Percentiles rank a stretch among this genome's conserved stretches.
phyloP scores from a whole-genome alignment of 1,284 basidiomycete species.

The Puccinia polysora region DNA sequence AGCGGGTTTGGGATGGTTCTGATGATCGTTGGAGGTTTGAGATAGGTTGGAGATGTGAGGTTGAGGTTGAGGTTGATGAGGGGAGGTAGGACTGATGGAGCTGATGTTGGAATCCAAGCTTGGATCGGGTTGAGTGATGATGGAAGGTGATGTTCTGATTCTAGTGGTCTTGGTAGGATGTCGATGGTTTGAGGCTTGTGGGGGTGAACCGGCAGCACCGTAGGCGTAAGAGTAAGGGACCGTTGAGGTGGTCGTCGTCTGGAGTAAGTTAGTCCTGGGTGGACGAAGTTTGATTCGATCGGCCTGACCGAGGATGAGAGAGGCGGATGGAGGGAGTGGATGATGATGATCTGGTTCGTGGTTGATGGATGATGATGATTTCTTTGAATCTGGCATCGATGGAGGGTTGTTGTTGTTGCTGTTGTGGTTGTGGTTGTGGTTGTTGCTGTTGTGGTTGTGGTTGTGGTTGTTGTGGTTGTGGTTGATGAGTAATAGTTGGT shows the following conservation, averaged over 20 bases:
- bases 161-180: background rate
- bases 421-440: background rate
- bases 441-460: constrained; percentile 5
- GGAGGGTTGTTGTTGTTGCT: background rate
- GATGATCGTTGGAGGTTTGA: background rate
- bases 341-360: background rate
- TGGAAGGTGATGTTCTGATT: background rate
- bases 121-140: background rate
- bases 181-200: constrained; percentile 6
- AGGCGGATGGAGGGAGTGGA: constrained; percentile 21
- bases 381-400: too few relatives aligned
- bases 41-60: background rate
- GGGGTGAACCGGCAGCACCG: constrained; percentile 22
- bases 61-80: background rate
- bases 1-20: background rate
- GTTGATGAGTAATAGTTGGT: constrained; percentile 31
- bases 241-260: background rate
- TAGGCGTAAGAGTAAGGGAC: constrained; percentile 33
- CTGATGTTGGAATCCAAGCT: background rate
- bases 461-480: background rate
- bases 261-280: background rate
- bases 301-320: constrained; percentile 27
- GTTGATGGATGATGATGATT: too few relatives aligned
- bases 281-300: constrained; percentile 11
- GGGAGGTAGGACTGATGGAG: background rate